Evolutionary conservation across 1,284 basidiomycete genomes (phyloP).

Genomic region (Sporisorium iseilematis-ciliati): DNA sequence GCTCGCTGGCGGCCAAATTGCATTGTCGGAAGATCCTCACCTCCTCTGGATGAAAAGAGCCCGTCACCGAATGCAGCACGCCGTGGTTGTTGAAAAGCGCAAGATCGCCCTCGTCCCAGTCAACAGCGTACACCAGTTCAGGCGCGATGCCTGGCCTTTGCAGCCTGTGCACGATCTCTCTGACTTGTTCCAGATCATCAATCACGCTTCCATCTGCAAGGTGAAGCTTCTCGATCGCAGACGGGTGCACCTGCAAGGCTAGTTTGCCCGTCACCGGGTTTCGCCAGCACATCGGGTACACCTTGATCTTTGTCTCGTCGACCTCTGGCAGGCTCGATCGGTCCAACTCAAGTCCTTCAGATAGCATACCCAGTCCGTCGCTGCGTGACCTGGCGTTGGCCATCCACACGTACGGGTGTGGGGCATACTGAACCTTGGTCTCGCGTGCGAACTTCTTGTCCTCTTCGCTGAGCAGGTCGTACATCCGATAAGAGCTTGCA

Average conservation of each 20-base stretch:
- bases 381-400: slow-evolving; percentile 10
- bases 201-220: slow-evolving; percentile 6
- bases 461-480: slow-evolving; percentile 14
- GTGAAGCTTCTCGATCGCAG: slow-evolving; percentile 8
- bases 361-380: slow-evolving; percentile 8
- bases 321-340: slow-evolving; percentile 1
- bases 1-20: slow-evolving; percentile 11
- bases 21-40: slow-evolving; percentile 13
- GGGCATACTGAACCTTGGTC: slow-evolving; percentile 10
- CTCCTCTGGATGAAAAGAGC: slow-evolving; percentile 5
- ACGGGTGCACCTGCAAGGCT: slow-evolving; percentile 11
- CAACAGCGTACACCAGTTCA: slow-evolving; percentile 3
- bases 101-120: slow-evolving; percentile 13
- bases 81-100: slow-evolving; percentile 13
- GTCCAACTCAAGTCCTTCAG: slow-evolving; percentile 4
- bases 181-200: slow-evolving; percentile 5
- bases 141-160: slow-evolving; percentile 10
- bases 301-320: slow-evolving; percentile 4
- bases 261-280: slow-evolving; percentile 5
- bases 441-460: slow-evolving; percentile 11
- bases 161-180: slow-evolving; percentile 11
- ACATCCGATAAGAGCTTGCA: slow-evolving; percentile 7
- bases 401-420: slow-evolving; percentile 11
- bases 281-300: slow-evolving; percentile 12
- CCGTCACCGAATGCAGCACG: slow-evolving; percentile 7